Conservation (phyloP, 2,329 filamentous ascomycete genomes). For the Aspergillus arachidicola region DNA sequence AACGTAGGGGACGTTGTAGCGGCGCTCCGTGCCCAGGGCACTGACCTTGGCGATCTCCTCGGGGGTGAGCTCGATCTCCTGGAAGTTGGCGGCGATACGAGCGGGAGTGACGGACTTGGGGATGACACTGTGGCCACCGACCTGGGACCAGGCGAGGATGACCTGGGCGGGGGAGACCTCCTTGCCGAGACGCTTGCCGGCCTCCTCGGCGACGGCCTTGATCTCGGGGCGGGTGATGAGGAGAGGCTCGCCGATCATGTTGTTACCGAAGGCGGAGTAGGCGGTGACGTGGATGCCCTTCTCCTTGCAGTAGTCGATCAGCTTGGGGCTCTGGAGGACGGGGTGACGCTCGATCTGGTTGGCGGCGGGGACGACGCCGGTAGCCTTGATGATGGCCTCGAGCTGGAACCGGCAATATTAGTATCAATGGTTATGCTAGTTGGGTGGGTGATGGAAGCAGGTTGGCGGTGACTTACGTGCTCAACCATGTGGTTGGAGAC, state of each 20-base stretch:
- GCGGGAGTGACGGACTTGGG: constrained; percentile 48
- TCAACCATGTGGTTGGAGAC: constrained; percentile 46
- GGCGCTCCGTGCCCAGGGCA: constrained; percentile 35
- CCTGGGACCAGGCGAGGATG: constrained; percentile 45
- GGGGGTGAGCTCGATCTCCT: constrained; percentile 43
- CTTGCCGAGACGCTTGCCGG: constrained; percentile 36
- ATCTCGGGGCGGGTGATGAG: constrained; percentile 65
- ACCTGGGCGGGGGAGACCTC: constrained; percentile 41
- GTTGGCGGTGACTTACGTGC: constrained; percentile 29
- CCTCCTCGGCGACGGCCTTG: constrained; percentile 65
- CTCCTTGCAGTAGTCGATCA: constrained; percentile 59
- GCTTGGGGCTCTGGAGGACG: constrained; percentile 63
- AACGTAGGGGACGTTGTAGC: constrained; percentile 40
- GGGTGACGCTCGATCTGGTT: constrained; percentile 74
- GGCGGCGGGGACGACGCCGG: constrained; percentile 61
- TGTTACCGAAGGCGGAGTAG: constrained; percentile 66
- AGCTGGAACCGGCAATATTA: constrained; percentile 35
- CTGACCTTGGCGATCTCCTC: constrained; percentile 42
- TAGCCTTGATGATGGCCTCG: constrained; percentile 57
- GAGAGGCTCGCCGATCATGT: constrained; percentile 62
- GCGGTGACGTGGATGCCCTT: constrained; percentile 65
- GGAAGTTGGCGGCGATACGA: constrained; percentile 47
- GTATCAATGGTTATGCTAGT: neutral
- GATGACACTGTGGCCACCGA: constrained; percentile 44
- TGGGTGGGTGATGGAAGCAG: neutral